Conservation (phyloP, 2,329 filamentous ascomycete genomes). For the Huntiella bhutanensis region DNA sequence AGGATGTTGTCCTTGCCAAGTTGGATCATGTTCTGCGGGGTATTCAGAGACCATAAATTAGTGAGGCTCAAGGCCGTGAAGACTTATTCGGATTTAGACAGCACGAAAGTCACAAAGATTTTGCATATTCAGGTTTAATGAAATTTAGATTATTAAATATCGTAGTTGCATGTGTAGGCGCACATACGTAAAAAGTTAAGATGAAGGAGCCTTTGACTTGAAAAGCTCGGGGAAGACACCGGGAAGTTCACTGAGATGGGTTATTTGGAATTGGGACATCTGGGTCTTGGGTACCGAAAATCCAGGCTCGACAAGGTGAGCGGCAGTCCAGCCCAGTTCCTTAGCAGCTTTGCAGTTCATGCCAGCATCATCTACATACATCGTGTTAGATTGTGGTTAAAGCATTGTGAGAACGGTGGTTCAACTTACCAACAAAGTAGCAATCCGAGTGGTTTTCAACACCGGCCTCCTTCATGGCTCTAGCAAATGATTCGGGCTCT, state of each 20-base stretch:
- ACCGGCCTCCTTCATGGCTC: conserved; percentile 73
- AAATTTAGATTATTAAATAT: background rate
- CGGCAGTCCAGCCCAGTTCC: conserved; percentile 67
- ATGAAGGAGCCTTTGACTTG: conserved; percentile 26
- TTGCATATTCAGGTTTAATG: background rate
- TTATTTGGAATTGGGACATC: conserved; percentile 58
- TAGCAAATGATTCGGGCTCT: conserved; percentile 60
- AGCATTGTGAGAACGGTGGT: conserved; percentile 1
- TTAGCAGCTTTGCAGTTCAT: conserved; percentile 63
- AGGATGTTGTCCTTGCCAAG: conserved; percentile 38
- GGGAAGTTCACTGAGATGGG: conserved; percentile 56
- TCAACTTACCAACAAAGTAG: conserved; percentile 74
- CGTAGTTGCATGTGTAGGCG: background rate
- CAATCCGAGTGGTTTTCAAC: conserved; percentile 50
- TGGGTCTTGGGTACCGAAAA: conserved; percentile 42
- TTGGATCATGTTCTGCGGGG: conserved; percentile 43
- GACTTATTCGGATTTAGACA: background rate
- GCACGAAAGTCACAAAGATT: background rate
- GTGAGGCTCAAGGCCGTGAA: no score
- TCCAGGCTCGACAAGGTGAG: conserved; percentile 66
- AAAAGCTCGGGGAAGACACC: conserved; percentile 70
- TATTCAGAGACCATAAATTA: conserved; percentile 34
- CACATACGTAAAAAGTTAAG: background rate
- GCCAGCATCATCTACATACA: conserved; percentile 56
- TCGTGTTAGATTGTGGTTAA: background rate